Base-by-base conservation (phyloP, 805 yeast genomes). In the Tetrapisispora nanseiensis region DNA sequence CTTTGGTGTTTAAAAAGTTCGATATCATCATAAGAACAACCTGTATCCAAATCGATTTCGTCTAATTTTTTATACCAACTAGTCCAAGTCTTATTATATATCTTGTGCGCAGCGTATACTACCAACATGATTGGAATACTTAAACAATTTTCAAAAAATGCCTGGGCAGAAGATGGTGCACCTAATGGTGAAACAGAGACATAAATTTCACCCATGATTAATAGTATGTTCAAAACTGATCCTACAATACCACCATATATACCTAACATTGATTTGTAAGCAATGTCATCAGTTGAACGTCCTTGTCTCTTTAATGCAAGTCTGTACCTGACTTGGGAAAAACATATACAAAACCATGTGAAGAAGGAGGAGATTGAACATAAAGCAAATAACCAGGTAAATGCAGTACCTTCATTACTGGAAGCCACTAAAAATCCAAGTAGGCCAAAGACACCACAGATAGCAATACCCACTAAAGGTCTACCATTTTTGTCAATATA, bases 341-440 rank as follows among this genome's bases (percentile, higher is more conserved):
- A 63, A 55, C 82, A 78, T 48, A 83, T 78, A 6, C 86, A 74
- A 40, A 80, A 81, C 95, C 95, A 84, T 28, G 85, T 79, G 63
- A 82, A 76, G 46, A 83, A 68, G n/a, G 87, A 78, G 1, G 87
- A 77, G 48, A 84, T 67, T 46, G 89, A 89, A 32, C 86, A 78
- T 27, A 84, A 61, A n/a, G 89, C 82, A 53, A 81, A 67, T 61
- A 84, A 62, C 92, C 92, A 84, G 50, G 69, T 68, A 65, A 84
- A 85, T 23, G 82, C 80, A 7, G 64, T 72, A 39, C 70, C 71
- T 52, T 78, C 68, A 9, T 70, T 62, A 32, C 82, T 74, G 5
- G 85, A 85, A 32, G 81, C 75, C 35, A 83, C 66, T 18, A 35
- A 35, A 60, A 75, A 80, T 37, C 80, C 75, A 20, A 80, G 58